These are phyloP conservation scores for Trichothecium roseum DNA, from an alignment of 2,329 filamentous ascomycete species.

Conservation along the genomic window DNA sequence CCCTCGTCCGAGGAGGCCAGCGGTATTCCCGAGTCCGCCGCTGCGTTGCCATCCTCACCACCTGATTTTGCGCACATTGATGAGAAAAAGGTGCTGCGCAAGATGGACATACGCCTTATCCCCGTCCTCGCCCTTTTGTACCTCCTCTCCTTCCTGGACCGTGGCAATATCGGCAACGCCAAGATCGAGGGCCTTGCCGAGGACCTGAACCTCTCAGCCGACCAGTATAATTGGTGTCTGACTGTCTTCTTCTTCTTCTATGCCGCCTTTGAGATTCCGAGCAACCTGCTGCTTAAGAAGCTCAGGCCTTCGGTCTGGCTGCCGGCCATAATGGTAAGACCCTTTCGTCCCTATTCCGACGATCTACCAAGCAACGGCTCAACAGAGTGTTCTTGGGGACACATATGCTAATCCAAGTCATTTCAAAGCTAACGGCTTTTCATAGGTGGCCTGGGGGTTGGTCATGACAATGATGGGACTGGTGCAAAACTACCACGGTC, in stretches of 20 bases:
- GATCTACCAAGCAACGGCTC: too few relatives aligned
- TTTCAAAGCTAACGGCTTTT: too few relatives aligned
- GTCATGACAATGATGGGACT: conserved; percentile 43
- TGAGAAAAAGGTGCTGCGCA: conserved; percentile 34
- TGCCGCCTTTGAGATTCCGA: conserved; percentile 64
- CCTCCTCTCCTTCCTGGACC: conserved; percentile 58
- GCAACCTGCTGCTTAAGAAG: conserved; percentile 66
- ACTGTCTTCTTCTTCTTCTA: conserved; percentile 74
- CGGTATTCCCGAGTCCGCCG: too few relatives aligned
- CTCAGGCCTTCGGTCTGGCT: conserved; percentile 66
- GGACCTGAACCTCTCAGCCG: conserved; percentile 44
- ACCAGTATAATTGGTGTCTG: conserved; percentile 62
- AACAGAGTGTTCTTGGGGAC: too few relatives aligned
- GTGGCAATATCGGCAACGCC: conserved; percentile 55
- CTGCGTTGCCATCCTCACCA: too few relatives aligned
- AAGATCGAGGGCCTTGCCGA: conserved; percentile 50
- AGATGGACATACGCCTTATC: conserved; percentile 40
- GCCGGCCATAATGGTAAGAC: conserved; percentile 54
- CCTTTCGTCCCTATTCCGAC: too few relatives aligned
- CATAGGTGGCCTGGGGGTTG: conserved; percentile 18
- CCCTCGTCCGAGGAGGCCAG: too few relatives aligned
- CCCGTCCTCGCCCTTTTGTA: conserved; percentile 59
- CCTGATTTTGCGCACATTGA: conserved; percentile 24
- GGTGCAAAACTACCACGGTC: conserved; percentile 35
- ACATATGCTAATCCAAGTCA: too few relatives aligned